Base-by-base conservation (phyloP, 495 filamentous ascomycete species). In the Penicillium robsamsonii region DNA sequence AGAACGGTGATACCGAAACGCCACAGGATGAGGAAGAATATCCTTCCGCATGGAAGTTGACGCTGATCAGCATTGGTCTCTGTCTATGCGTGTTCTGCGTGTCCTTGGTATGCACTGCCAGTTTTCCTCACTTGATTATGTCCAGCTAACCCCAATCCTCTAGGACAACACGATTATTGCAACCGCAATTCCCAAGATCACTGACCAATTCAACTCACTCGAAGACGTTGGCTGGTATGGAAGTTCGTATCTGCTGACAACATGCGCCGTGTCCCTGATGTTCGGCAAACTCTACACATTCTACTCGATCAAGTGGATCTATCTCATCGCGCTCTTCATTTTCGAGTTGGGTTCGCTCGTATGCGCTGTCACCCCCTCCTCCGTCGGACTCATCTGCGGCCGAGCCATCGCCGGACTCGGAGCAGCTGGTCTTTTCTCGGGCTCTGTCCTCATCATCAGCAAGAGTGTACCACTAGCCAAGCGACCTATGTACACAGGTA, bases 261-360 rank as follows among this genome's bases (percentile, higher is more conserved):
- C 84, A 1, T 87, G 82, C 65, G 71, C 86, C 7, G 81, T 92
- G 41, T 87, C 88, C 57, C 75, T 92, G 20, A 70, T 89, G 30
- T 90, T 88, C 60, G 91, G 91, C 59, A 87, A 87, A 63, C 67
- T 94, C 42, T 94, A 93, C 75, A 87, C 84, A 5, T 91, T 89
- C 76, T 90, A 87, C 69, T 80, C 81, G 41, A 81, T 87, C 64
- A 92, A 92, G 71, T 86, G 75, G 70, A 79, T 85, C 12, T 96
- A 86, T 65, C 71, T 96, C 9, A 56, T 63, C 15, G 88, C 89
- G 42, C 85, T 96, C 55, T 70, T 70, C 41, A 70, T 96, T 60
- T 96, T 97, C 70, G 91, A 96, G 62, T 45, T 95, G 12, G 92
- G 93, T n/a, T 89, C 84, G n/a, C 70, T 91, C 38, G 73, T 96